Conservation (phyloP, 2,329 filamentous ascomycete genomes). For the Aureobasidium sp. region DNA sequence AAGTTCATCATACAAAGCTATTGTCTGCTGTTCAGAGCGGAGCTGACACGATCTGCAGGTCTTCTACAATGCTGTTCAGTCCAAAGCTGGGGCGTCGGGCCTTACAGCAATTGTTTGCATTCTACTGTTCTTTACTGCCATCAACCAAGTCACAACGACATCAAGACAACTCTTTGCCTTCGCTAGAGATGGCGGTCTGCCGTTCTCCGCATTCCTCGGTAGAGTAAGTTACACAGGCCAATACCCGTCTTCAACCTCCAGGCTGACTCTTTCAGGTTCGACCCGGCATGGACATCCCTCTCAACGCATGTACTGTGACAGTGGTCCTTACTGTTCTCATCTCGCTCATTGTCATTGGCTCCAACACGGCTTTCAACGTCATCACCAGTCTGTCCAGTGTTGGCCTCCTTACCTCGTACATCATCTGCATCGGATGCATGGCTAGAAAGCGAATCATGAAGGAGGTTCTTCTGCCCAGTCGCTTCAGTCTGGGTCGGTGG, state of each 20-base stretch:
- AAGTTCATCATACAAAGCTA: conserved; percentile 19
- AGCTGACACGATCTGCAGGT: conserved; percentile 19
- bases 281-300: conserved; percentile 8
- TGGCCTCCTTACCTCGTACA: conserved; percentile 33
- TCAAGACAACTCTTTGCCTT: conserved; percentile 28
- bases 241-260: not conserved
- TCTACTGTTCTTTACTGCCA: conserved; percentile 8
- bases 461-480: conserved; percentile 29
- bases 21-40: conserved; percentile 15
- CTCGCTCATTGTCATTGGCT: conserved; percentile 19
- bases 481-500: conserved; percentile 31
- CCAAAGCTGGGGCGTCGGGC: conserved; percentile 4
- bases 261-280: conserved; percentile 6
- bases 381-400: conserved; percentile 29
- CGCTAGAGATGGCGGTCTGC: conserved; percentile 35
- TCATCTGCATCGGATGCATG: conserved; percentile 33
- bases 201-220: conserved; percentile 22
- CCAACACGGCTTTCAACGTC: conserved; percentile 15
- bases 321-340: conserved; percentile 15
- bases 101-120: conserved; percentile 10
- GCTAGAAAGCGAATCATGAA: conserved; percentile 29
- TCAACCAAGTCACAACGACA: conserved; percentile 7
- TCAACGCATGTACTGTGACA: conserved; percentile 15
- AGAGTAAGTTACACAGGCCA: not conserved
- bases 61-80: conserved; percentile 12